Base-by-base conservation (phyloP, 2,329 filamentous ascomycete genomes). In the Aureobasidium melanogenum region DNA sequence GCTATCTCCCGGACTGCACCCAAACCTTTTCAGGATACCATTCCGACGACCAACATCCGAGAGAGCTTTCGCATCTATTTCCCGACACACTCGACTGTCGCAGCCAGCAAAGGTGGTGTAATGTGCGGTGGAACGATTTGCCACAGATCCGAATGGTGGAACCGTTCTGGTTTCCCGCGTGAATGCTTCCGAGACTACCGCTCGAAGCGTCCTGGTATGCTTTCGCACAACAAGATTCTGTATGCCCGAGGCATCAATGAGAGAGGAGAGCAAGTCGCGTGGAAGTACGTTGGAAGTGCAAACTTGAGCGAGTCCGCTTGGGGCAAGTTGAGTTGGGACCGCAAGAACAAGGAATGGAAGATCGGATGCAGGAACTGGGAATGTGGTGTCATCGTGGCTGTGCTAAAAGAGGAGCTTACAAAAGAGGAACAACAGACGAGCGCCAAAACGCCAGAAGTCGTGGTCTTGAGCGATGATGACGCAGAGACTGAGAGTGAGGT, bases 291-390 rank as follows among this genome's bases (percentile, higher is more conserved):
- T 39, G 94, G 94, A 17, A 96, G 90, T 67, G 90, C 91, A 8
- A 99, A 99, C 74, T 75, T 96, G 30, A 96, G 91, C 0, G 91
- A 97, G 73, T 92, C 89, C 71, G 94, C 94, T 32, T 99, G 94
- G 93, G 94, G 93, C 24, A 85, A 85, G 50, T 75, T 96, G 32
- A 83, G 86, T 59, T 85, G 86, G 68, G 87, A 95, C 68, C 84
- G 82, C 66, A 75, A 72, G 8, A 67, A 63, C 41, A 86, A 86
- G 64, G 74, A 82, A 64, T 83, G 85, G 14, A 96, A 91, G 72
- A 79, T 97, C 64, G 91, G 83, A 64, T 91, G 88, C 73, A 85
- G 89, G 60, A 99, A 97, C 72, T 97, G 93, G 92, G 94, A 97
- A 75, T 96, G 91, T 70, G 94, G 94, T 38, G 89, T 99, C 1